Conservation (phyloP, 2,329 filamentous ascomycete species). For the Cercospora sp. region DNA sequence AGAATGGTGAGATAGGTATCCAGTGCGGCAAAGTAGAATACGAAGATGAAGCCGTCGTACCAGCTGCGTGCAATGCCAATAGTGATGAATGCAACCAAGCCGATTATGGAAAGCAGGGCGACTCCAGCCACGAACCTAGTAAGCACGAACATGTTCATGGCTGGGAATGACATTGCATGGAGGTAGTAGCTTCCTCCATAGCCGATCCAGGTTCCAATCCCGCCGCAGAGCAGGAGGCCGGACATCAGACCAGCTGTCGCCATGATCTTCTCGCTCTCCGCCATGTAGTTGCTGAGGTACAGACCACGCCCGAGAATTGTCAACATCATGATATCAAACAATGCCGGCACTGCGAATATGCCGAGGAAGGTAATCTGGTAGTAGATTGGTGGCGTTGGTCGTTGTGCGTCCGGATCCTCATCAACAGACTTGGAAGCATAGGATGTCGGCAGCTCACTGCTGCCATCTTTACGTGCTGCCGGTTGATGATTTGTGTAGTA, state of each 20-base stretch:
- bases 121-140: slow-evolving; percentile 48
- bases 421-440: slow-evolving; percentile 26
- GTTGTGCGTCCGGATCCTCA: slow-evolving; percentile 17
- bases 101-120: slow-evolving; percentile 54
- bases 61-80: slow-evolving; percentile 49
- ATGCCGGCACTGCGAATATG: slow-evolving; percentile 61
- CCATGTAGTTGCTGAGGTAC: slow-evolving; percentile 61
- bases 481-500: slow-evolving; percentile 28
- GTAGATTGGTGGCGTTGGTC: not conserved
- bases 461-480: slow-evolving; percentile 22
- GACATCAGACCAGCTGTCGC: slow-evolving; percentile 61
- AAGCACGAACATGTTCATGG: slow-evolving; percentile 57
- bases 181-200: slow-evolving; percentile 64
- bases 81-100: slow-evolving; percentile 45
- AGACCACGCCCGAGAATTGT: slow-evolving; percentile 61
- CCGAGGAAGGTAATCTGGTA: slow-evolving; percentile 16
- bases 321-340: slow-evolving; percentile 61
- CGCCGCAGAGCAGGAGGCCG: slow-evolving; percentile 57
- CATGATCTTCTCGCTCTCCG: slow-evolving; percentile 47
- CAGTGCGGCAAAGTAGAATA: slow-evolving; percentile 59
- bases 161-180: slow-evolving; percentile 56
- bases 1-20: slow-evolving; percentile 61
- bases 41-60: slow-evolving; percentile 56
- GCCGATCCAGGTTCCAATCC: slow-evolving; percentile 63
- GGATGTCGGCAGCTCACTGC: slow-evolving; percentile 25